phyloP scores from a whole-genome alignment of 305 asterid species.

The Fraxinus albicans region DNA sequence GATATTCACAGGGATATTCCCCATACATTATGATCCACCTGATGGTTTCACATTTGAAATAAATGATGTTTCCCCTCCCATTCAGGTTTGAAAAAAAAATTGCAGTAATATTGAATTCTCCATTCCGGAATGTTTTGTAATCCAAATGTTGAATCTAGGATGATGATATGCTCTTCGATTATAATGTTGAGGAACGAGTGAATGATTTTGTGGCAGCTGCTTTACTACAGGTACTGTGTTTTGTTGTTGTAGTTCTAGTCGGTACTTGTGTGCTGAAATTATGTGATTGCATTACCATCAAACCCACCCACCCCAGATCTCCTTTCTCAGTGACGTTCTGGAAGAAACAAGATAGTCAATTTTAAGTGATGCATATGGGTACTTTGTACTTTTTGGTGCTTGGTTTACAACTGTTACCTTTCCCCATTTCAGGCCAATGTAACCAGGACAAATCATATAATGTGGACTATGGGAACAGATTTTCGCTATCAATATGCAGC shows the following conservation, averaged over 20 bases:
- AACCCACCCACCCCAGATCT: not conserved
- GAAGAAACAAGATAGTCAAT: not conserved
- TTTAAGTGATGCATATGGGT: constrained; percentile 12
- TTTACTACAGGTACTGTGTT: constrained; percentile 54
- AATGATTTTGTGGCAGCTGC: constrained; percentile 85
- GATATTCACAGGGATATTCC: constrained; percentile 84
- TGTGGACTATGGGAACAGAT: constrained; percentile 94
- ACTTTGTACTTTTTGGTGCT: constrained; percentile 16
- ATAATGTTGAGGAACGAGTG: constrained; percentile 75
- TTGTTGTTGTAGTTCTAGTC: constrained; percentile 13
- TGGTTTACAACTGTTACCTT: constrained; percentile 11
- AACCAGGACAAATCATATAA: constrained; percentile 78
- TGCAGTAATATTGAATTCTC: constrained; percentile 17
- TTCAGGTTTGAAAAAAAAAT: constrained; percentile 52
- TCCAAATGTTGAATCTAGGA: constrained; percentile 49
- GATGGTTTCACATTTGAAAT: constrained; percentile 77
- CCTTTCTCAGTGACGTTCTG: not conserved
- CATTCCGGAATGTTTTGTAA: constrained; percentile 22
- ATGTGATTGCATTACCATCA: constrained; percentile 8
- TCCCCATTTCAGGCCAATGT: constrained; percentile 57
- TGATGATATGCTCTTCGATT: constrained; percentile 67
- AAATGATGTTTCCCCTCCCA: constrained; percentile 64
- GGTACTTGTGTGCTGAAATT: constrained; percentile 17
- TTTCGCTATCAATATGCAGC: constrained; percentile 80
- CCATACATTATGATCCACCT: constrained; percentile 71